These are phyloP conservation scores for Spinacia oleracea DNA, from an alignment of 179 eudicot species.

Conservation along the genomic window DNA sequence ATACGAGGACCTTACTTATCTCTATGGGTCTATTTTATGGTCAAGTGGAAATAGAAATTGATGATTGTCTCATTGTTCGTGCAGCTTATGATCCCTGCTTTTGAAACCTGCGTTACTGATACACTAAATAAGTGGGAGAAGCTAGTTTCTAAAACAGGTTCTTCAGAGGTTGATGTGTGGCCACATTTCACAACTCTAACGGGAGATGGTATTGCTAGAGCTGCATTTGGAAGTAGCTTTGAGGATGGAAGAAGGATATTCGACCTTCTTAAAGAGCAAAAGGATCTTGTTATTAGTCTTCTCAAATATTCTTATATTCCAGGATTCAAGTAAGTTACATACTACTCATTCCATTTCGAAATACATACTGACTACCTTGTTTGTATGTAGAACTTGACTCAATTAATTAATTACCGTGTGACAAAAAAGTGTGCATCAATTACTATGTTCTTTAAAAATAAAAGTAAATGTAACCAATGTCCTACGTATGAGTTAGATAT, in stretches of 20 bases:
- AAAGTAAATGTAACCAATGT: too few species aligned
- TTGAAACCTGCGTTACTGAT: slow-evolving; percentile 12
- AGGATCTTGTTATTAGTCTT: slow-evolving; percentile 10
- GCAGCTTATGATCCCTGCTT: slow-evolving; percentile 28
- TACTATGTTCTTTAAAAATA: too few species aligned
- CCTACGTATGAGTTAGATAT: too few species aligned
- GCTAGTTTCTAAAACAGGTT: slow-evolving; percentile 9
- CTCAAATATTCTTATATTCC: slow-evolving; percentile 20
- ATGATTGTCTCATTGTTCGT: not conserved
- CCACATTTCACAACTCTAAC: slow-evolving; percentile 15
- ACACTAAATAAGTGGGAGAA: slow-evolving; percentile 19
- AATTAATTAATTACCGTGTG: too few species aligned
- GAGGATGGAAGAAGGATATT: slow-evolving; percentile 23
- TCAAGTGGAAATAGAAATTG: too few species aligned
- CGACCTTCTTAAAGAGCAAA: slow-evolving; percentile 17
- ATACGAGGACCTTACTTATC: too few species aligned
- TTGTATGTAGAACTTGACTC: too few species aligned
- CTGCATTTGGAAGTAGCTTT: slow-evolving; percentile 28
- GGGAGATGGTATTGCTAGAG: slow-evolving; percentile 25
- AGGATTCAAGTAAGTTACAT: slow-evolving; percentile 4
- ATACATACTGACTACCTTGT: too few species aligned
- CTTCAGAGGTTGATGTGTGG: slow-evolving; percentile 20
- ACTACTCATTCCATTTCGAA: too few species aligned
- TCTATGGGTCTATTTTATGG: too few species aligned
- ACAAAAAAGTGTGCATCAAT: too few species aligned